Evolutionary conservation across 257 asterid species (phyloP).

Genomic region (Solanum sparsipilum): DNA sequence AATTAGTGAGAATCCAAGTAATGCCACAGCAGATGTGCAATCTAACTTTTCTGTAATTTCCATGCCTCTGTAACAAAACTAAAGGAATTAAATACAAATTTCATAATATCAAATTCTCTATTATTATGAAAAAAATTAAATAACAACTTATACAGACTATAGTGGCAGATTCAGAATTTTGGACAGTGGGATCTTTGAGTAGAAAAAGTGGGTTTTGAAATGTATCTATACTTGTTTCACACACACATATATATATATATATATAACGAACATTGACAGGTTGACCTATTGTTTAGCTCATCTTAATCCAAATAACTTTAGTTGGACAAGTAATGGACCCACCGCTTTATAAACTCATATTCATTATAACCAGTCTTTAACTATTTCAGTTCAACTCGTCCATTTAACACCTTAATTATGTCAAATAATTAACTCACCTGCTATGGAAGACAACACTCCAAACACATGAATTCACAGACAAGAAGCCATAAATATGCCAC

Average conservation of each 20-base stretch:
- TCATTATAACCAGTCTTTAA: not conserved
- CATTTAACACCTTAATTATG: not conserved
- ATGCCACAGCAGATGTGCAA: slow-evolving; percentile 64
- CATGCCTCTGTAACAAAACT: slow-evolving; percentile 42
- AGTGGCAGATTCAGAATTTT: not conserved
- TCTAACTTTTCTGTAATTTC: slow-evolving; percentile 70
- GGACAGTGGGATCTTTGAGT: not conserved
- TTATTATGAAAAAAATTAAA: not conserved
- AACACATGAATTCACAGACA: slow-evolving; percentile 68
- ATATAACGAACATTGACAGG: not conserved
- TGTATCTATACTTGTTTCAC: not conserved
- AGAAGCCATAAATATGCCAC: slow-evolving; percentile 60
- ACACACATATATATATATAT: not conserved
- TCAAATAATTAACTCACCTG: slow-evolving; percentile 36
- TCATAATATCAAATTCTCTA: not conserved
- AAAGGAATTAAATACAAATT: not conserved
- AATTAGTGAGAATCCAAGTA: slow-evolving; percentile 60
- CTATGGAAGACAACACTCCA: slow-evolving; percentile 80
- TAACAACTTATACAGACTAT: not conserved
- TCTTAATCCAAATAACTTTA: not conserved
- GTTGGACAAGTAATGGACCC: not conserved
- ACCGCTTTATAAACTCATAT: not conserved
- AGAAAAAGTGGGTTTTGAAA: not conserved
- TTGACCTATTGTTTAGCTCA: not conserved
- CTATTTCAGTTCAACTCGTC: not conserved